Conservation (phyloP, 129 eudicot genomes). For the Lonicera japonica region DNA sequence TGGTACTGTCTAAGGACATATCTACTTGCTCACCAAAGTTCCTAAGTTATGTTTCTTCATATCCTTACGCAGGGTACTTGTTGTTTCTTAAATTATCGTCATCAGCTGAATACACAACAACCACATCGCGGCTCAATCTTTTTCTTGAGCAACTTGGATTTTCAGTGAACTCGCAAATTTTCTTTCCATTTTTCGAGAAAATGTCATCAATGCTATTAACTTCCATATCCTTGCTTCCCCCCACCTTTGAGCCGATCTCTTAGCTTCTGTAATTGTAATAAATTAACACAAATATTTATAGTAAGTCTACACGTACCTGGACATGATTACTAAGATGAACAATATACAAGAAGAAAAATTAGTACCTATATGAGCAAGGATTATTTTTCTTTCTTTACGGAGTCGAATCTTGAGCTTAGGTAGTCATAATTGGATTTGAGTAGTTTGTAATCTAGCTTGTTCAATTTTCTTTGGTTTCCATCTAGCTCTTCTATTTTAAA, state of each 20-base stretch:
- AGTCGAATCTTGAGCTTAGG: constrained; percentile 28
- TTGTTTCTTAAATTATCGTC: constrained; percentile 17
- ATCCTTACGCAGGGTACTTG: too few species aligned
- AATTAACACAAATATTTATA: not conserved
- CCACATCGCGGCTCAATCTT: too few species aligned
- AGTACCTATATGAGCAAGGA: constrained; percentile 43
- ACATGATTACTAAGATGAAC: not conserved
- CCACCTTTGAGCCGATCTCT: too few species aligned
- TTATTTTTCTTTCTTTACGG: constrained; percentile 48
- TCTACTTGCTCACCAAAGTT: constrained; percentile 18
- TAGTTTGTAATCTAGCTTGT: constrained; percentile 42
- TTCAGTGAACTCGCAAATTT: constrained; percentile 13
- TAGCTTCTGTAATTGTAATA: constrained; percentile 35
- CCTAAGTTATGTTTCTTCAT: constrained; percentile 21
- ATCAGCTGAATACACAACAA: constrained; percentile 28
- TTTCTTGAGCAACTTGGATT: too few species aligned
- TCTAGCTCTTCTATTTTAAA: constrained; percentile 70
- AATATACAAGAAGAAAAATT: not conserved
- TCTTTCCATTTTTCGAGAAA: constrained; percentile 27
- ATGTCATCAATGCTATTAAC: constrained; percentile 16
- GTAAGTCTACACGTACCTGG: not conserved
- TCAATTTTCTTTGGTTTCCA: constrained; percentile 73
- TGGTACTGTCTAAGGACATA: constrained; percentile 15
- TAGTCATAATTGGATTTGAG: constrained; percentile 48
- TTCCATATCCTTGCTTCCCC: constrained; percentile 18